Percentiles rank a stretch among this genome's conserved stretches.
These are phyloP conservation scores for Suillus bovinus DNA, from an alignment of 768 basidiomycete genomes.

Conservation along the genomic window DNA sequence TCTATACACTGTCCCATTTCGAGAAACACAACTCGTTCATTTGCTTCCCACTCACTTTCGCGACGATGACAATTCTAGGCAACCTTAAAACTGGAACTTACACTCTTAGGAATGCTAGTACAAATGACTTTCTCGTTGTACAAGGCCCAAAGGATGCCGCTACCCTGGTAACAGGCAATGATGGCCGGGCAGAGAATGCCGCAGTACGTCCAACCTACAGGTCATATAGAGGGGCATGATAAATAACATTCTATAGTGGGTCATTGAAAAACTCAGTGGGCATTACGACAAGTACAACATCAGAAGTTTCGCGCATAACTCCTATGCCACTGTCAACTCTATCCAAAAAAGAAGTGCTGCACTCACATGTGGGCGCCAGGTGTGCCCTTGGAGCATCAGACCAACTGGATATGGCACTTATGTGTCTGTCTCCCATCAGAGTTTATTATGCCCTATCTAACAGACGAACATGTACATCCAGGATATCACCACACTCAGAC, in stretches of 20 bases:
- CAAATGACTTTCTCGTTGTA: neutral
- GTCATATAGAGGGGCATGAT: neutral
- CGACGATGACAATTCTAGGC: neutral
- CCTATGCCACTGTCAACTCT: neutral
- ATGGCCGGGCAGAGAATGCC: neutral
- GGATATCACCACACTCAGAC: constrained; percentile 5
- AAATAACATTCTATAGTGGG: neutral
- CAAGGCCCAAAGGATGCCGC: neutral
- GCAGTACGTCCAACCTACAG: neutral
- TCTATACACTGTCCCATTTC: neutral
- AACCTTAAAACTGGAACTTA: constrained; percentile 3
- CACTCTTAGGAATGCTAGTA: constrained; percentile 5
- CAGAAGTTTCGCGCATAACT: constrained; percentile 1
- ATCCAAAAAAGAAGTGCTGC: neutral
- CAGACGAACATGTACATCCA: neutral
- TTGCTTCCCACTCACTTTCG: neutral
- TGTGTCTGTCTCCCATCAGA: constrained; percentile 3
- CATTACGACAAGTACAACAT: constrained; percentile 6
- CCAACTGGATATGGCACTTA: constrained; percentile 5
- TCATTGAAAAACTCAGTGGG: constrained; percentile 7
- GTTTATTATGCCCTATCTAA: neutral
- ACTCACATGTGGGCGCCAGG: neutral
- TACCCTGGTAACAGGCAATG: neutral
- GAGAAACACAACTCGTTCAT: neutral
- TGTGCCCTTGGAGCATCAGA: constrained; percentile 1